Conservation (phyloP, 1,284 basidiomycete genomes). For the Heliocybe sulcata region DNA sequence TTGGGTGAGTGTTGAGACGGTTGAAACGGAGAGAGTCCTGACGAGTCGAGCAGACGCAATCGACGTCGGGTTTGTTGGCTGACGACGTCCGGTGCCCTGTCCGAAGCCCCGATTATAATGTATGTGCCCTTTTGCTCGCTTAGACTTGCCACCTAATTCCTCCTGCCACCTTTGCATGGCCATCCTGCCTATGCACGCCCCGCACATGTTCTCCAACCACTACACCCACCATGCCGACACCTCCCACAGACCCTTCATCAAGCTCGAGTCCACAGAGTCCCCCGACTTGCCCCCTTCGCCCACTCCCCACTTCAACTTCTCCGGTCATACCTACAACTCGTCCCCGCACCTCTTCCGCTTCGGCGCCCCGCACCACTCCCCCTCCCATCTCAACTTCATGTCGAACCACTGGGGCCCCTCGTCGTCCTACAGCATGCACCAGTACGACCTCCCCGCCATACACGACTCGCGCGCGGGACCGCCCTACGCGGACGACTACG, state of each 20-base stretch:
- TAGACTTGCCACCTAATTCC: neutral
- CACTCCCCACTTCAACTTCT: neutral
- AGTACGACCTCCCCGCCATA: neutral
- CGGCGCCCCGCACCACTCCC: neutral
- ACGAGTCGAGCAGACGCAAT: neutral
- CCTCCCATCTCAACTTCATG: neutral
- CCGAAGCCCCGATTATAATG: neutral
- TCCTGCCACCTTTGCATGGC: neutral
- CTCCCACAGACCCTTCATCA: neutral
- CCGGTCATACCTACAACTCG: neutral
- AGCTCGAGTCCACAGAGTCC: conserved; percentile 1
- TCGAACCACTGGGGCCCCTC: neutral
- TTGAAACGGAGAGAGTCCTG: no score
- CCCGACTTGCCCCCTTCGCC: neutral
- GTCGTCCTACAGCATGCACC: neutral
- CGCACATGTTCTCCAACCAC: neutral
- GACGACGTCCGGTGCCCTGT: neutral
- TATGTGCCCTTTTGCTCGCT: neutral
- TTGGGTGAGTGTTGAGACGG: neutral
- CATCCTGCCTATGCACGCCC: neutral
- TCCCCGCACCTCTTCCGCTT: neutral
- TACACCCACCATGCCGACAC: neutral
- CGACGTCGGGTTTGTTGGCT: neutral
- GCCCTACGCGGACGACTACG: conserved; percentile 44
- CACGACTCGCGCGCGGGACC: neutral